Conservation (phyloP, 371 early-diverging fungal species). For the Amoeboaphelidium occidentale region DNA sequence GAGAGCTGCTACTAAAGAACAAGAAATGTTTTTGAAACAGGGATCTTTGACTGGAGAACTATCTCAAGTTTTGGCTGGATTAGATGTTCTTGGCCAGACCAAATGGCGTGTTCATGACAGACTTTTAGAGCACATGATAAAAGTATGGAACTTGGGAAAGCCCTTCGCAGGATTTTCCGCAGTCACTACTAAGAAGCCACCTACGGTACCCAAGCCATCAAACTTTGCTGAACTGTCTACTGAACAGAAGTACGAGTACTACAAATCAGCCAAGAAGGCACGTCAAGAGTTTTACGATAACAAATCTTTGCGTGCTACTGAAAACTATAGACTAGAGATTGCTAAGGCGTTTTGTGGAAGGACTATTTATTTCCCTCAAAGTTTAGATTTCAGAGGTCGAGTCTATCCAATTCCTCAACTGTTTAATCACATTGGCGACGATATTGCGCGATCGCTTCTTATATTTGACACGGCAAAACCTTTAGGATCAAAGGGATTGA, state of each 20-base stretch:
- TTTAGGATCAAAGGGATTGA: conserved; percentile 55
- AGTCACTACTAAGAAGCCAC: conserved; percentile 14
- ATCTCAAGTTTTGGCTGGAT: conserved; percentile 33
- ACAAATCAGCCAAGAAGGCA: conserved; percentile 31
- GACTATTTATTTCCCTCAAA: conserved; percentile 89
- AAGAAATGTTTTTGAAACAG: conserved; percentile 41
- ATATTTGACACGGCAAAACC: conserved; percentile 58
- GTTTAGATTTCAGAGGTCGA: conserved; percentile 91
- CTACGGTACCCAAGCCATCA: not conserved
- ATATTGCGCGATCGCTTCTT: conserved; percentile 78
- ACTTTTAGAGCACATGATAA: conserved; percentile 45
- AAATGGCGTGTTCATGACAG: conserved; percentile 67
- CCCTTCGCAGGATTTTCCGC: conserved; percentile 50
- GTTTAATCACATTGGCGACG: conserved; percentile 87
- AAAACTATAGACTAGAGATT: conserved; percentile 86
- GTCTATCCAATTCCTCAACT: conserved; percentile 90
- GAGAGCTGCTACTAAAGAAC: conserved; percentile 35
- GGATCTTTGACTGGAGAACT: conserved; percentile 55
- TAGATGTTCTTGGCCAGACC: conserved; percentile 74
- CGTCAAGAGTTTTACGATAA: conserved; percentile 26
- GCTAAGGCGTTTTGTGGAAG: conserved; percentile 65
- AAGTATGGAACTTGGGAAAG: conserved; percentile 72
- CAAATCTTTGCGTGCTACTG: conserved; percentile 68
- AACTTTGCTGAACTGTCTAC: conserved; percentile 8
- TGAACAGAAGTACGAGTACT: conserved; percentile 32